These are phyloP conservation scores for Phaeophleospora eucalypticola DNA, from an alignment of 2,329 filamentous ascomycete genomes.

Conservation along the genomic window DNA sequence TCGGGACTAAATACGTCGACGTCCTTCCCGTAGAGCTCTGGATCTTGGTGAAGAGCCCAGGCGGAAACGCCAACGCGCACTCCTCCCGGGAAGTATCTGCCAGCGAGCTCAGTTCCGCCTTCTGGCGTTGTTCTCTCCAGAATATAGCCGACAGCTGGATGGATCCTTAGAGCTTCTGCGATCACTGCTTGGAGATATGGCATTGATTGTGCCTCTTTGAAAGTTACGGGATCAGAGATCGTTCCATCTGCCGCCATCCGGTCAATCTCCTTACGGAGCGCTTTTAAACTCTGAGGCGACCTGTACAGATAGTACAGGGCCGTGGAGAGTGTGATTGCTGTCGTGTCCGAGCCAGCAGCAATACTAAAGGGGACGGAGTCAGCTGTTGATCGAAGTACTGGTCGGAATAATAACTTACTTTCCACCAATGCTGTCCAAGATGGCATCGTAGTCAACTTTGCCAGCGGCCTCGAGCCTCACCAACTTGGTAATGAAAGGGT, in stretches of 20 bases:
- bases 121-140: conserved; percentile 37
- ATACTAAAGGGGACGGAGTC: conserved; percentile 35
- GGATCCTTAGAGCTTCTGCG: conserved; percentile 10
- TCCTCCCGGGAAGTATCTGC: conserved; percentile 32
- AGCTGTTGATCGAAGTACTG: no score
- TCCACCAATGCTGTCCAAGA: conserved; percentile 34
- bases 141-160: conserved; percentile 32
- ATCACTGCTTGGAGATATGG: conserved; percentile 13
- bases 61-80: conserved; percentile 12
- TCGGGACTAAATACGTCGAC: conserved; percentile 43
- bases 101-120: conserved; percentile 36
- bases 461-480: conserved; percentile 31
- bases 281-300: conserved; percentile 29
- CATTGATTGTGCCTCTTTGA: conserved; percentile 30
- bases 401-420: no score
- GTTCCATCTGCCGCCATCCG: conserved; percentile 19
- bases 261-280: conserved; percentile 36
- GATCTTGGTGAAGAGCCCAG: conserved; percentile 37
- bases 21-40: conserved; percentile 42
- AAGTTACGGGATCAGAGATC: conserved; percentile 29
- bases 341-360: conserved; percentile 39
- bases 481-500: conserved; percentile 35
- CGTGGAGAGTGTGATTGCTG: conserved; percentile 16
- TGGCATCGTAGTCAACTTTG: conserved; percentile 29
- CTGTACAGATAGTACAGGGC: conserved; percentile 38